These are phyloP conservation scores for Neckera pumila DNA, from an alignment of 225 moss, liverwort and hornwort genomes.

Conservation along the genomic window DNA sequence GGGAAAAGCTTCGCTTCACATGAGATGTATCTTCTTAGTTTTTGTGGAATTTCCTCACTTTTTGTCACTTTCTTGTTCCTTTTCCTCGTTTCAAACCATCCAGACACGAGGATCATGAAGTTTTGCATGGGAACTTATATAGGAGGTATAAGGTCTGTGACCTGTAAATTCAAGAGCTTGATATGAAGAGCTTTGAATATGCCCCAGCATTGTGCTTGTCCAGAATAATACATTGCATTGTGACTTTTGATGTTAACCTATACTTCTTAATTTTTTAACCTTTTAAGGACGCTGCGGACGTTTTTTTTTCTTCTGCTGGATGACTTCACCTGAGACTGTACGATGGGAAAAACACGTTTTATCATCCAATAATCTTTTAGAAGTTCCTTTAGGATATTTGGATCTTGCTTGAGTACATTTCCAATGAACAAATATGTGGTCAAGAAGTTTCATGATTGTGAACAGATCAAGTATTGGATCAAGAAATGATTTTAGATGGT, in stretches of 20 bases:
- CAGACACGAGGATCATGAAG: background rate
- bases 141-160: background rate
- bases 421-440: too few species aligned
- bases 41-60: background rate
- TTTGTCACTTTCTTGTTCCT: background rate
- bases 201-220: background rate
- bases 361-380: too few species aligned
- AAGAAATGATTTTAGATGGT: too few species aligned
- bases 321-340: background rate
- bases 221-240: background rate
- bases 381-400: too few species aligned
- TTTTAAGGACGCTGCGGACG: too few species aligned
- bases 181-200: background rate
- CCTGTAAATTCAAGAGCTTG: background rate
- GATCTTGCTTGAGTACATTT: too few species aligned
- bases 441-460: too few species aligned
- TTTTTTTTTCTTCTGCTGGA: too few species aligned
- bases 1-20: background rate
- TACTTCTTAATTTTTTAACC: background rate
- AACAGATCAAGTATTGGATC: too few species aligned
- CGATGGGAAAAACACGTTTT: too few species aligned
- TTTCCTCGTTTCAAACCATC: background rate
- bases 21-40: background rate
- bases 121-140: background rate
- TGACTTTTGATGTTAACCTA: background rate